phyloP scores from a whole-genome alignment of 441 rosid genomes.

The Populus hybrid region DNA sequence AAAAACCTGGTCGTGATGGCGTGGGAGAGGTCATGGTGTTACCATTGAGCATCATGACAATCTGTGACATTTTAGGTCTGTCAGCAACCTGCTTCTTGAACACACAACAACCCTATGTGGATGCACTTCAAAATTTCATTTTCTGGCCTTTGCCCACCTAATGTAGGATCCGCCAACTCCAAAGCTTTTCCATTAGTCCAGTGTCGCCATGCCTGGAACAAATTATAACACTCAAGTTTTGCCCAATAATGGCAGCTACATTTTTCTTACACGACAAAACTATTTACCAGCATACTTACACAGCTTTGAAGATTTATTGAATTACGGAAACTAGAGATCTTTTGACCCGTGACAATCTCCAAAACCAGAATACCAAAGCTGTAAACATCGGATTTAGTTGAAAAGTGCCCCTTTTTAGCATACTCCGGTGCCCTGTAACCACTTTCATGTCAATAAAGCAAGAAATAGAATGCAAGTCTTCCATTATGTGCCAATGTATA shows the following conservation, averaged over 20 bases:
- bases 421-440: slow-evolving; percentile 42
- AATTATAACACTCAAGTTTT: background rate
- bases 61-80: slow-evolving; percentile 35
- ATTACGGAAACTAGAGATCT: slow-evolving; percentile 11
- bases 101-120: slow-evolving; percentile 35
- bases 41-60: slow-evolving; percentile 28
- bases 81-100: slow-evolving; percentile 35
- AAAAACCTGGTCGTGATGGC: slow-evolving; percentile 29
- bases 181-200: slow-evolving; percentile 26
- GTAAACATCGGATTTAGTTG: slow-evolving; percentile 32
- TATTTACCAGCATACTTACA: background rate
- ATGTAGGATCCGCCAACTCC: slow-evolving; percentile 25
- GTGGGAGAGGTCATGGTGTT: slow-evolving; percentile 13
- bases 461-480: background rate
- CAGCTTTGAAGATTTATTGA: slow-evolving; percentile 28
- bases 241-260: background rate
- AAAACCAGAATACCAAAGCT: slow-evolving; percentile 36
- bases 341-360: slow-evolving; percentile 31
- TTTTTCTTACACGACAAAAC: slow-evolving; percentile 17
- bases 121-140: slow-evolving; percentile 31
- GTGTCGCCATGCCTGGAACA: slow-evolving; percentile 34
- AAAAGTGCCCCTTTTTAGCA: slow-evolving; percentile 27
- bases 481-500: background rate
- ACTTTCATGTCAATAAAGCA: slow-evolving; percentile 17
- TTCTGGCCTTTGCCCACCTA: slow-evolving; percentile 16